Evolutionary conservation across 495 filamentous ascomycete genomes (phyloP), one percentile per base, ranked within the genome.

Genomic region (Annulohypoxylon stygium): DNA sequence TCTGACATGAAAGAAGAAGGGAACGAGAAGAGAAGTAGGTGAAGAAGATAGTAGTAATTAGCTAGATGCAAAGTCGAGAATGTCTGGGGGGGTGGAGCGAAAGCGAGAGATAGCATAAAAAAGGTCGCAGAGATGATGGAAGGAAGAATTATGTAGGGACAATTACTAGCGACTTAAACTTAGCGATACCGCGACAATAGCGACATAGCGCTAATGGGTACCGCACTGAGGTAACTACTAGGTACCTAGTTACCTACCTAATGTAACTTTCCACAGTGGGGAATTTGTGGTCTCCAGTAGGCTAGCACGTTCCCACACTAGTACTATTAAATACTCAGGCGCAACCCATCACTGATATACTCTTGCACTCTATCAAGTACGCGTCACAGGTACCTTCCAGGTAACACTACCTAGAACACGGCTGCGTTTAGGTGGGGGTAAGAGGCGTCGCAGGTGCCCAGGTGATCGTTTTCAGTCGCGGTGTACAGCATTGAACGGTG

Each of bases 51-150:
- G 36, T 14, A 23, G 20, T 23, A 23, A 23, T 23, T 61, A 61
- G 53, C 37, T 53, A 63, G 50, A 50, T 67, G 71, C 55, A 50
- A 57, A 74, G 59, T 65, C 61, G 62, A 61, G 62, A 71, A 66
- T 61, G 36, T 48, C 58, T 60, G 51, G 70, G 61, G 65, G 65
- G 50, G 62, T 74, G 67, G 71, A 69, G 71, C 67, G 34, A 25
- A 23, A 23, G 47, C 30, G 5, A 54, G 37, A 74, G 71, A 74
- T 74, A 74, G 51, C 71, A 70, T 70, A 57, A 69, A 73, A 69
- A 73, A 73, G 47, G 65, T 65, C 34, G 59, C 41, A 36, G 50
- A 45, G 18, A 63, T 59, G 60, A 68, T 69, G 48, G 63, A 50
- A 16, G 34, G 58, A 43, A 61, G 41, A 39, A 70, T 62, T 39